Base-by-base conservation (phyloP, 1,139 yeast genomes). In the Yamadazyma triangularis region DNA sequence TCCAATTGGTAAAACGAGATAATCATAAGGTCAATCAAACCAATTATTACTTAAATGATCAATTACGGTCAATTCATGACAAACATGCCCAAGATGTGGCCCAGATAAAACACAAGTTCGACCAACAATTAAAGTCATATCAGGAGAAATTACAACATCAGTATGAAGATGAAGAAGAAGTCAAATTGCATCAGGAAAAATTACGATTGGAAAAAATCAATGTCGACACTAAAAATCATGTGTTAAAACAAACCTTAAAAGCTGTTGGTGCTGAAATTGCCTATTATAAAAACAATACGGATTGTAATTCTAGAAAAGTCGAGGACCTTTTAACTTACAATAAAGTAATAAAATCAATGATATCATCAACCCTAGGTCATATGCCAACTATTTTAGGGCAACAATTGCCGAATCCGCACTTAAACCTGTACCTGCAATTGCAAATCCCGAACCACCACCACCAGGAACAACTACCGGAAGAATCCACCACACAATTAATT, bases 1-100 rank as follows among this genome's bases (percentile, higher is more conserved):
- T 35, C 11, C 28, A 33, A 21, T 27, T 24, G 9, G 13, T 35
- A 4, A 32, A 30, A 13, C 25, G 28, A 13, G 36, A 35, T 23
- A 33, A 33, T 19, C 26, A 33, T 23, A 6, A 22, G 2, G 11
- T 33, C 2, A 30, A 28, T 25, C 39, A 35, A 22, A 18, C 26
- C 8, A 33, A 30, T 22, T 35, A 32, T 25, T 24, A 30, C 20
- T 18, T 18, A 9, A 18, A 18, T 18, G 20, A 18, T 7, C 6
- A 18, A 9, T 9, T 18, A 6, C 6, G 9, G 9, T 7, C 20
- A 6, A 18, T 7, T 18, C 6, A 18, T 18, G 9, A 18, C 9
- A 18, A 18, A 6, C 20, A 18, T 7, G 9, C 6, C 6, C 20
- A 18, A 18, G 20, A 18, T 7, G 6, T 18, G 20, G 20, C 6